A percentile compares a stretch with the other conserved stretches of the same genome.
phyloP scores from a whole-genome alignment of 805 yeast species.

The Kuraishia hungarica region DNA sequence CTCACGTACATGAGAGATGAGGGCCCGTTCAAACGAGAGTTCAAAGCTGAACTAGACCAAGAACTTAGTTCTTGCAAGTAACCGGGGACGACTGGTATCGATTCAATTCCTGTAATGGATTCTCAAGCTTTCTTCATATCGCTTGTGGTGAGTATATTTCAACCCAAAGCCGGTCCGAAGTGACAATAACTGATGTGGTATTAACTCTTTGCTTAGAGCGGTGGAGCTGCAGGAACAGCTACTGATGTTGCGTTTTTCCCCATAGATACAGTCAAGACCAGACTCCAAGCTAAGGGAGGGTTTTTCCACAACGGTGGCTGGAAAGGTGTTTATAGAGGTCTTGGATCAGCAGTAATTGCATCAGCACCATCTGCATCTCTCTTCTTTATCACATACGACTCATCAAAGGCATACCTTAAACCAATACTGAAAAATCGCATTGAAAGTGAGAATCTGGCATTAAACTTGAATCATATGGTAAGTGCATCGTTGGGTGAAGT shows the following conservation, averaged over 20 bases:
- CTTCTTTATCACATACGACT: slow-evolving; percentile 79
- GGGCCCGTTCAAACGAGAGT: background rate
- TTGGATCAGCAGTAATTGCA: slow-evolving; percentile 90
- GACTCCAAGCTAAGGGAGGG: slow-evolving; percentile 94
- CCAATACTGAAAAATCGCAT: slow-evolving; percentile 12
- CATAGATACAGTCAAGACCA: slow-evolving; percentile 88
- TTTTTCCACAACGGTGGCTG: slow-evolving; percentile 91
- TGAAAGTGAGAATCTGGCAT: slow-evolving; percentile 19
- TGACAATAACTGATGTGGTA: too few relatives aligned
- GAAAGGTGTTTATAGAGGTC: slow-evolving; percentile 81
- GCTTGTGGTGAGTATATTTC: slow-evolving; percentile 9
- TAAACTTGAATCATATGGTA: slow-evolving; percentile 64
- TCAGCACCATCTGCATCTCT: slow-evolving; percentile 85
- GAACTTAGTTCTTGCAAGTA: background rate
- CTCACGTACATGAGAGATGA: background rate
- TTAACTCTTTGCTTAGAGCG: slow-evolving; percentile 36
- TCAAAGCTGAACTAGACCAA: too few relatives aligned
- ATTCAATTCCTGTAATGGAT: background rate
- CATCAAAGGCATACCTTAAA: slow-evolving; percentile 38
- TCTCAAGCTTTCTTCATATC: slow-evolving; percentile 8
- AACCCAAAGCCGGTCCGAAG: background rate
- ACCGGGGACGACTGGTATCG: background rate
- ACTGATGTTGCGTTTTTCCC: slow-evolving; percentile 95
- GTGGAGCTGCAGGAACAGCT: slow-evolving; percentile 94
- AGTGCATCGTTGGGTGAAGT: slow-evolving; percentile 87